Percentiles rank a stretch among this genome's conserved stretches.
Conservation (phyloP, 768 basidiomycete genomes). For the Amanita phalloides region DNA sequence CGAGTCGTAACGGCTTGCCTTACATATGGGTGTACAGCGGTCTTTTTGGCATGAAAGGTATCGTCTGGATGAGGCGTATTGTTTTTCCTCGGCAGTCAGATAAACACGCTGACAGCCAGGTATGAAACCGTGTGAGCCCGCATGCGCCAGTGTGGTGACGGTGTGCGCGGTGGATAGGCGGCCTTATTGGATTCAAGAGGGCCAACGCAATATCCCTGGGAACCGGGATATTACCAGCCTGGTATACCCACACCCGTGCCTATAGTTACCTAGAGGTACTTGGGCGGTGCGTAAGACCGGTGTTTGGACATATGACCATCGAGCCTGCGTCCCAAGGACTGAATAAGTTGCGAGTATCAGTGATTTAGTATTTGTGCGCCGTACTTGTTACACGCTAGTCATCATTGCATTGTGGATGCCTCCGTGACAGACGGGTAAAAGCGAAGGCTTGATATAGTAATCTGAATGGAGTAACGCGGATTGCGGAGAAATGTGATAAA, state of each 20-base stretch:
- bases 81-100: background rate
- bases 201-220: background rate
- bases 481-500: background rate
- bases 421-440: background rate
- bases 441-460: background rate
- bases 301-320: background rate
- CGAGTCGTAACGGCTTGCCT: background rate
- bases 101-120: background rate
- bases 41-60: background rate
- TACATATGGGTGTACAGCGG: background rate
- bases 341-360: background rate
- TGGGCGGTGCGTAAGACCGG: background rate
- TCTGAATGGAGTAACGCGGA: background rate
- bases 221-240: background rate
- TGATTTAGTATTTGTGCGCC: background rate
- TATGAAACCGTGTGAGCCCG: background rate
- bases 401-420: background rate
- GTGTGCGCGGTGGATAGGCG: background rate
- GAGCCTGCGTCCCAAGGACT: background rate
- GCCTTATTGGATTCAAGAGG: background rate
- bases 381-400: background rate
- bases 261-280: background rate
- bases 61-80: background rate
- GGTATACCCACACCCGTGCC: background rate
- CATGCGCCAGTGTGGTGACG: background rate